phyloP scores from a whole-genome alignment of 2,329 filamentous ascomycete species.

The Acarospora socialis region DNA sequence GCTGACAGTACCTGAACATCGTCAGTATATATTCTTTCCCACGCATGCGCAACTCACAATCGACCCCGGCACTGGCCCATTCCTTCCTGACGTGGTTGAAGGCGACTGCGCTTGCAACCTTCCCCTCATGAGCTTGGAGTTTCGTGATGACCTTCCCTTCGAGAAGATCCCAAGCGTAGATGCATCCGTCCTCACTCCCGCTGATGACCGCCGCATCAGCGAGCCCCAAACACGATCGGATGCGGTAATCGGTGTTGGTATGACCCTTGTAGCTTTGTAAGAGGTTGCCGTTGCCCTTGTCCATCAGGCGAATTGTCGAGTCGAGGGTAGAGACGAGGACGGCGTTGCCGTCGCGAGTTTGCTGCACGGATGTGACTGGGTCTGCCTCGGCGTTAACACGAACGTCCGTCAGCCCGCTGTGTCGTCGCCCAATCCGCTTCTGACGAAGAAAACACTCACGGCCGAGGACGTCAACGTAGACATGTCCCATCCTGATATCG shows the following conservation, averaged over 20 bases:
- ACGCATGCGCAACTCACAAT: constrained; percentile 8
- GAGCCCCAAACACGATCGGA: constrained; percentile 60
- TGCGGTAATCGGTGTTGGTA: constrained; percentile 53
- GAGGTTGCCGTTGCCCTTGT: constrained; percentile 58
- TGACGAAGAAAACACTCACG: constrained; percentile 18
- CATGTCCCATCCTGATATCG: constrained; percentile 62
- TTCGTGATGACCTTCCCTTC: constrained; percentile 53
- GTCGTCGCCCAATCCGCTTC: background rate
- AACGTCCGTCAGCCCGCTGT: constrained; percentile 1
- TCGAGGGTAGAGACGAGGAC: constrained; percentile 65
- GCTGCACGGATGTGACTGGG: constrained; percentile 59
- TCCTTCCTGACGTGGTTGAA: constrained; percentile 25
- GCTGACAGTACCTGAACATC: constrained; percentile 8
- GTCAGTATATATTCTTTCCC: no score
- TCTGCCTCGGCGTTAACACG: constrained; percentile 23
- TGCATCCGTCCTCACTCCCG: constrained; percentile 62
- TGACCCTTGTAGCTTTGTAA: constrained; percentile 40
- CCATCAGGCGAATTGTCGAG: constrained; percentile 64
- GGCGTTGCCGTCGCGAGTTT: constrained; percentile 59
- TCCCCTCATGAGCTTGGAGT: constrained; percentile 33
- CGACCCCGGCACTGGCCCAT: constrained; percentile 13
- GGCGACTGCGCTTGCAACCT: constrained; percentile 31
- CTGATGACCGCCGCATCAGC: constrained; percentile 65
- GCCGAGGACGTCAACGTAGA: constrained; percentile 56
- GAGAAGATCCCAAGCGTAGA: constrained; percentile 76